Evolutionary conservation across 139 green algal genomes (phyloP).

Genomic region (Edaphochlamys debaryana): DNA sequence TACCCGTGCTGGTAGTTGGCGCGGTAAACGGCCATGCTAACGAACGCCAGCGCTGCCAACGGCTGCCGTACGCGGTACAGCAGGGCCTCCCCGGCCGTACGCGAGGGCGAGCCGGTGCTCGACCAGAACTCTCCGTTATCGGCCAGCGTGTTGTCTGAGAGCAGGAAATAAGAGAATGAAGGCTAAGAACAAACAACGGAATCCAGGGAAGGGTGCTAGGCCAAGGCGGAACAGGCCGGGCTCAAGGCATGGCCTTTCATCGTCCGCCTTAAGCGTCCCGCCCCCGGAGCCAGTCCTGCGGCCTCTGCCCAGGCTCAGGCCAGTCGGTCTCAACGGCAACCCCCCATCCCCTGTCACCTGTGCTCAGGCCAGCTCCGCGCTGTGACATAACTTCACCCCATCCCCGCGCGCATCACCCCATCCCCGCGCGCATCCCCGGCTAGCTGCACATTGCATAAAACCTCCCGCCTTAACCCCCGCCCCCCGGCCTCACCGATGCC

Average conservation of each 20-base stretch:
- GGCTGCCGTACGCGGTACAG: constrained; percentile 10
- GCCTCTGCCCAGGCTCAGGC: no score
- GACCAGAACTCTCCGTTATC: constrained; percentile 30
- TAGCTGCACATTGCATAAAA: no score
- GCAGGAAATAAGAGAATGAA: neutral
- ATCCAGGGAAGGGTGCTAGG: no score
- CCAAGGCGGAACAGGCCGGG: no score
- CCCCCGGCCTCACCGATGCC: neutral
- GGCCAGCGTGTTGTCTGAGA: constrained; percentile 5
- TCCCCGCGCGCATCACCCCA: no score
- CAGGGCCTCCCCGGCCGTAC: constrained; percentile 3
- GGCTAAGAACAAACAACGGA: neutral
- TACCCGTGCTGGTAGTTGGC: constrained; percentile 48
- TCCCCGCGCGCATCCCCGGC: no score
- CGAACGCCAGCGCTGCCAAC: neutral
- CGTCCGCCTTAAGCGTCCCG: no score
- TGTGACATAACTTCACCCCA: no score
- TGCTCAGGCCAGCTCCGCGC: neutral
- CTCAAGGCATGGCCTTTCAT: neutral
- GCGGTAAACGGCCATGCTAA: constrained; percentile 32
- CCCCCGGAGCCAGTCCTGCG: no score
- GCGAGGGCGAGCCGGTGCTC: neutral
- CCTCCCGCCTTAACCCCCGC: no score
- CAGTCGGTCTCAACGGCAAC: no score
- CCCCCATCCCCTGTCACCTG: neutral